Base-by-base conservation (phyloP, 2,329 filamentous ascomycete genomes). In the Fusarium austroafricanum region DNA sequence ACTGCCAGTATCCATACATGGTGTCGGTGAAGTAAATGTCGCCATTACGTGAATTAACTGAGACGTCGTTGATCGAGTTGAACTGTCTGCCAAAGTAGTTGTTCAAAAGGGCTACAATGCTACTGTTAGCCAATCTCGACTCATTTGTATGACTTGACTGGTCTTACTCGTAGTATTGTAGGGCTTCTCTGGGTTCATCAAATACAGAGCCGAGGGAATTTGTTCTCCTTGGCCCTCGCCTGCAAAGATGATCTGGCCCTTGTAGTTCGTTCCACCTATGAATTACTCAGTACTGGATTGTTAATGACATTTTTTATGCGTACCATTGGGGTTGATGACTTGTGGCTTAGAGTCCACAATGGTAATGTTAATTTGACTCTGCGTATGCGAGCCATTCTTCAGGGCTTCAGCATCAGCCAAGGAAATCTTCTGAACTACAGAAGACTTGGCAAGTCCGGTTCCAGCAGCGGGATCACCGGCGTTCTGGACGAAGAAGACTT, bases 21-120 rank as follows among this genome's bases (percentile, higher is more conserved):
- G 86, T 84, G 59, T 90, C 88, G 2, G 87, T 90, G 70, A 90
- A 90, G 79, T 88, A 90, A n/a, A 90, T 77, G 26, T 87, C 83
- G n/a, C 82, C 81, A 57, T 84, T 88, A 12, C 75, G 73, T 29
- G 86, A 81, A 66, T 89, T 82, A 55, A 87, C 73, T 2, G 82
- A 80, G 0, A 86, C 80, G 61, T 90, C 88, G 65, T 89, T 89
- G 12, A 89, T 76, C 0, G 86, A 89, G 73, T 83, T 87, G 76
- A 89, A 90, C 39, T 84, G 80, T 4, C 86, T 82, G 18, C 87
- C 87, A 49, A 86, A 86, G 73, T 81, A 90, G 73, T 86, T 87
- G 68, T 87, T 87, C 17, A 90, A 58, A 14, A 90, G 76, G 0
- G 83, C 82, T 81, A 2, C 0, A 5, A 2, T 1, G 4, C 7